Evolutionary conservation across 2,329 filamentous ascomycete genomes (phyloP), one percentile per base, ranked within the genome.

Genomic region (Arthrobotrys sinensis): DNA sequence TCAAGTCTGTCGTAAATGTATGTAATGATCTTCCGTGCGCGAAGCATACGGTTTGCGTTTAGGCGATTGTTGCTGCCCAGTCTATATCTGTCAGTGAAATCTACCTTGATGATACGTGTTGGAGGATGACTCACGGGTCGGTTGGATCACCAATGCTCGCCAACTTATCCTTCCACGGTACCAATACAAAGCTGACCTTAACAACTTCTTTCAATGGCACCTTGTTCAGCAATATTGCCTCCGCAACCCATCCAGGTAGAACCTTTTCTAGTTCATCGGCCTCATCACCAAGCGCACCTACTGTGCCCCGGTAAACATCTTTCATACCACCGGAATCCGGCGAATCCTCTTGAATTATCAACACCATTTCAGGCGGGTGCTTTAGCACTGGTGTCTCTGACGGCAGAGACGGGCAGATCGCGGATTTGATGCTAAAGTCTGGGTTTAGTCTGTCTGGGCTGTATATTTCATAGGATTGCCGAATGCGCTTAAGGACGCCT

Each of bases 1-100:
- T 98, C 95, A 73, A 99, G 95, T 68, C 94, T 89, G 84, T 99
- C 96, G 0, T 94, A 93, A 16, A 99, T 90, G 82, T 99, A 99
- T 0, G 91, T 90, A 73, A 98, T 86, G 21, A 99, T 96, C 87
- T 99, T 99, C 86, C 93, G 95, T 2, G 96, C 93, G 55, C 96
- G 90, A 63, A 99, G 87, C 96, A 99, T 98, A 69, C 95, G 90
- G 83, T 98, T 99, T 10, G 96, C 96, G 83, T 98, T 99, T 64
- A 99, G 88, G 24, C 96, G 91, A 80, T 94, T 95, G 84, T 95
- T 97, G 65, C 91, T 89, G 40, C 60, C 36, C 43, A 57, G 16
- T 10, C 57, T 50, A 72, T 81, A 69, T 24, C 19, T 21, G 38
- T 69, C 36, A 46, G 50, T 8, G 19, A 21, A 38, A 53, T 38